Conservation (phyloP, 2,329 filamentous ascomycete species). For the Dactylonectria macrodidyma region DNA sequence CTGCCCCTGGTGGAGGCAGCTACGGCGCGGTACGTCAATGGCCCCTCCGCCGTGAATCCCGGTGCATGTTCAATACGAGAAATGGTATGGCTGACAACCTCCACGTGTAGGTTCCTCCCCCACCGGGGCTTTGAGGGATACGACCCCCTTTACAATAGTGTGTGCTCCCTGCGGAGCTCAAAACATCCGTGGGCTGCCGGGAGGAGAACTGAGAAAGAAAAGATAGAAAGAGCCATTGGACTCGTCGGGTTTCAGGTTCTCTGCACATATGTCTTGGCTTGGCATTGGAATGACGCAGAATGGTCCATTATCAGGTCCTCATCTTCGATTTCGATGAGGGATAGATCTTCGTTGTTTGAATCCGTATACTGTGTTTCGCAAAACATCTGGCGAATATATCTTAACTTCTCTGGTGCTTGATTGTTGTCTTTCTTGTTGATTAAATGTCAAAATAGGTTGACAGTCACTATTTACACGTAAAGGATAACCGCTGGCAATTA, state of each 20-base stretch:
- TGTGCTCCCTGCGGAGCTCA: background rate
- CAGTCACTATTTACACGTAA: background rate
- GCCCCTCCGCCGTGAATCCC: background rate
- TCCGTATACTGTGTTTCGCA: conserved; percentile 12
- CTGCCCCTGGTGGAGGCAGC: conserved; percentile 61
- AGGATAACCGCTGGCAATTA: background rate
- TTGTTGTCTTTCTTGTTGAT: background rate
- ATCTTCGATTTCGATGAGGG: background rate
- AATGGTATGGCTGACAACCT: conserved; percentile 34
- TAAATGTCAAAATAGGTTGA: background rate
- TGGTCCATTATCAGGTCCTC: conserved; percentile 35
- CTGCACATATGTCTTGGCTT: conserved; percentile 42
- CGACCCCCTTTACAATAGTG: background rate
- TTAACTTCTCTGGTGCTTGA: background rate
- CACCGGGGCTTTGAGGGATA: conserved; percentile 64
- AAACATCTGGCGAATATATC: background rate
- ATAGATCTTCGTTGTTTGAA: background rate
- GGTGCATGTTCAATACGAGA: conserved; percentile 3
- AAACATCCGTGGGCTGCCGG: background rate
- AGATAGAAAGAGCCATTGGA: conserved; percentile 12
- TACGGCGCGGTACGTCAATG: conserved; percentile 74
- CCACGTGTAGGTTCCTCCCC: conserved; percentile 65
- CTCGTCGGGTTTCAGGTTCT: conserved; percentile 35
- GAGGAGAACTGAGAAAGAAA: conserved; percentile 7
- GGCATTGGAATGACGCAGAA: conserved; percentile 35